Conservation (phyloP, 768 basidiomycete genomes). For the Agaricus blazei region DNA sequence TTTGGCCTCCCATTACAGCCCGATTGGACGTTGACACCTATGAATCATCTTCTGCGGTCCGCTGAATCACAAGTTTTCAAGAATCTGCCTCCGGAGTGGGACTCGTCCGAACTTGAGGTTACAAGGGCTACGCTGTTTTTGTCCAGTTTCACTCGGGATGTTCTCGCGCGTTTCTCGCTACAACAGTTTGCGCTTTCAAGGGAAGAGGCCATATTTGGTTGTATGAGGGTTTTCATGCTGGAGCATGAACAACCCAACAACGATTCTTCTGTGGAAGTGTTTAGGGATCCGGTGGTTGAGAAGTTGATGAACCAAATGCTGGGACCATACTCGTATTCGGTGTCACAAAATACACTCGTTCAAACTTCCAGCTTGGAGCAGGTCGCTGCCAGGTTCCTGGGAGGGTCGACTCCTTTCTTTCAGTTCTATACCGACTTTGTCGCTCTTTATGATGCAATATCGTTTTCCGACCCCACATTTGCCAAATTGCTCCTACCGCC, state of each 20-base stretch:
- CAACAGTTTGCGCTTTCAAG: conserved; percentile 37
- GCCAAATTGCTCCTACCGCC: conserved; percentile 72
- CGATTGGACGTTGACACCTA: conserved; percentile 66
- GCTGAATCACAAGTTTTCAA: conserved; percentile 66
- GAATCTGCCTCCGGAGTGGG: conserved; percentile 64
- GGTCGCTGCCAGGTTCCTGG: conserved; percentile 56
- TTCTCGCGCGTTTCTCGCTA: conserved; percentile 38
- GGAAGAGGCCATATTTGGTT: conserved; percentile 62
- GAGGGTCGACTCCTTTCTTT: conserved; percentile 73
- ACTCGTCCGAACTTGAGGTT: conserved; percentile 74
- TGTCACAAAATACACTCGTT: conserved; percentile 1
- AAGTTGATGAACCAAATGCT: conserved; percentile 57
- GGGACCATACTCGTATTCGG: conserved; percentile 41
- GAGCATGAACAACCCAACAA: conserved; percentile 71
- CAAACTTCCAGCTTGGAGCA: conserved; percentile 38
- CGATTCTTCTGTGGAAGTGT: conserved; percentile 62
- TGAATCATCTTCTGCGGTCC: conserved; percentile 80
- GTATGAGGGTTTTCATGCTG: conserved; percentile 96
- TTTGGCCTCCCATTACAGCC: conserved; percentile 42
- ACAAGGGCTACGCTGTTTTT: conserved; percentile 65
- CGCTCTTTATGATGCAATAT: conserved; percentile 85
- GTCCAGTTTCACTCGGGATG: conserved; percentile 42
- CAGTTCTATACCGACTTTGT: conserved; percentile 93
- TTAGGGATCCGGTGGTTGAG: conserved; percentile 65
- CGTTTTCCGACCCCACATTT: conserved; percentile 78